Conservation (phyloP, 2,329 filamentous ascomycete species). For the Aulographum hederae region DNA sequence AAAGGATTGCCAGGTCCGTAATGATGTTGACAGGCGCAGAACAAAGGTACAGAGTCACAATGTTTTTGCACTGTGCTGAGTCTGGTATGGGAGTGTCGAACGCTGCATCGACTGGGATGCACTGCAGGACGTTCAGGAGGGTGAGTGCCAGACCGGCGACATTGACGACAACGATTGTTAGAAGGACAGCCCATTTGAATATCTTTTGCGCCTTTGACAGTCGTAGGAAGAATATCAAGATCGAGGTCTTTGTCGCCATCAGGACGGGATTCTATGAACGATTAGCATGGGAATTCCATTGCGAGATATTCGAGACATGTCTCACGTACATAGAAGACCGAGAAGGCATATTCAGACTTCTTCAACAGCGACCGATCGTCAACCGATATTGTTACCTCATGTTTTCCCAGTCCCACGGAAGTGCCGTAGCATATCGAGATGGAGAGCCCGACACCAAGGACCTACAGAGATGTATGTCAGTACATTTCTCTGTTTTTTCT, state of each 20-base stretch:
- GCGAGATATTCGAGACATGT: neutral
- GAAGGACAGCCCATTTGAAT: constrained; percentile 67
- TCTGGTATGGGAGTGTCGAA: constrained; percentile 34
- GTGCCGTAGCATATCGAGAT: constrained; percentile 48
- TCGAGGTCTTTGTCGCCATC: constrained; percentile 86
- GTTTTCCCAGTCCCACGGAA: constrained; percentile 46
- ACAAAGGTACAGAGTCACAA: constrained; percentile 45
- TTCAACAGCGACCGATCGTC: constrained; percentile 35
- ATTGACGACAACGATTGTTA: constrained; percentile 61
- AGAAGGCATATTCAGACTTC: constrained; percentile 39
- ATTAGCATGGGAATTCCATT: no score
- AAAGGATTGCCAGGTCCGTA: constrained; percentile 73
- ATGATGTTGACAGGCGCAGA: constrained; percentile 85
- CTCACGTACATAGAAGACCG: constrained; percentile 36
- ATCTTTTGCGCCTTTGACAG: constrained; percentile 62
- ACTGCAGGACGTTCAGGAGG: constrained; percentile 77
- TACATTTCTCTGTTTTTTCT: neutral
- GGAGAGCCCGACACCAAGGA: constrained; percentile 47
- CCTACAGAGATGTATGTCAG: constrained; percentile 4
- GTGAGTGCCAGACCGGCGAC: constrained; percentile 61
- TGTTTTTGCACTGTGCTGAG: constrained; percentile 37
- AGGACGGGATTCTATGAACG: constrained; percentile 61
- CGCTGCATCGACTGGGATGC: constrained; percentile 51
- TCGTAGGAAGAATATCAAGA: constrained; percentile 76
- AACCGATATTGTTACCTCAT: constrained; percentile 40